Conservation (phyloP, 140 eudicot genomes). For the Senecio squalidus region DNA sequence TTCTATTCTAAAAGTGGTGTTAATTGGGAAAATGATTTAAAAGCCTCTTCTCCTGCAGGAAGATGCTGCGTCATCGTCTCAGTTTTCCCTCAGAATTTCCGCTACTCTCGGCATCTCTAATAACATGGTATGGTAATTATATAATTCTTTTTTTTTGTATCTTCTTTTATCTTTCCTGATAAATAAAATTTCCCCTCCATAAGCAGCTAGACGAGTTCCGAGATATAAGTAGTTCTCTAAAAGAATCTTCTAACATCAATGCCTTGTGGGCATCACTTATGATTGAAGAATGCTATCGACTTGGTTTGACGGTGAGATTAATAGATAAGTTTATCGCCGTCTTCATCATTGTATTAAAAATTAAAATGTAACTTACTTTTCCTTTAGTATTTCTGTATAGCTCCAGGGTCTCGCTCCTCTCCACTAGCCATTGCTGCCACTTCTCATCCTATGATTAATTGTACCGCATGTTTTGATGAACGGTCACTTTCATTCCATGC, state of each 20-base stretch:
- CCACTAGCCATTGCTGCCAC: conserved; percentile 98
- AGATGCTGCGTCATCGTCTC: conserved; percentile 44
- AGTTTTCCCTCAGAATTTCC: conserved; percentile 70
- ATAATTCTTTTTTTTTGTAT: background rate
- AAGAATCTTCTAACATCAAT: conserved; percentile 70
- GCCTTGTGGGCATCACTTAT: conserved; percentile 89
- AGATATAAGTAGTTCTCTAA: conserved; percentile 22
- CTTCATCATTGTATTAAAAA: background rate
- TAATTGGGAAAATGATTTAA: background rate
- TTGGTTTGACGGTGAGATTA: conserved; percentile 86
- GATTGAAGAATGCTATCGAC: conserved; percentile 92
- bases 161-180: background rate
- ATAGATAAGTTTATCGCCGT: background rate
- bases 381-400: conserved; percentile 87
- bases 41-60: conserved; percentile 38
- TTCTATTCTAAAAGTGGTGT: background rate
- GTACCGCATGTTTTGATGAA: conserved; percentile 79
- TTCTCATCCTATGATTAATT: conserved; percentile 68
- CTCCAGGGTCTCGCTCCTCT: conserved; percentile 98
- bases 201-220: conserved; percentile 32
- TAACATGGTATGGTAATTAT: conserved; percentile 56
- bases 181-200: conserved; percentile 1
- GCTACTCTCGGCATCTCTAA: conserved; percentile 41
- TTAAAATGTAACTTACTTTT: conserved; percentile 32
- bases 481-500: conserved; percentile 97